Evolutionary conservation across 2,329 filamentous ascomycete genomes (phyloP).

Genomic region (Bipolaris zeicola): DNA sequence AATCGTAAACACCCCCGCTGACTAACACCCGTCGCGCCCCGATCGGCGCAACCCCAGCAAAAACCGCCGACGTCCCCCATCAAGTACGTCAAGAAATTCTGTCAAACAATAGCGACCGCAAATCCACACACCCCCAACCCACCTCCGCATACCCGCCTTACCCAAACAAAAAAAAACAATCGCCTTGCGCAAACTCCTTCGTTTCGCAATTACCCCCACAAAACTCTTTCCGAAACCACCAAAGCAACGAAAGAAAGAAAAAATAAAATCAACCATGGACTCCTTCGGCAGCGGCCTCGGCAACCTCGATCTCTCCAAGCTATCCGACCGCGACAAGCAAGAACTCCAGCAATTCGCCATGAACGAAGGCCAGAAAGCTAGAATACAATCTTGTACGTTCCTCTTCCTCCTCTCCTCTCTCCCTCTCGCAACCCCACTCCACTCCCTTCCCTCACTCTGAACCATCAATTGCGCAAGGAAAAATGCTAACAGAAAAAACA

Average conservation of each 20-base stretch:
- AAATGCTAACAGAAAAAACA: not conserved
- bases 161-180: not conserved
- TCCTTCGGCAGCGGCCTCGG: slow-evolving; percentile 49
- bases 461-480: not conserved
- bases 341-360: slow-evolving; percentile 86
- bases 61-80: slow-evolving; percentile 3
- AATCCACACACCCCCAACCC: too few relatives aligned
- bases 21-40: not conserved
- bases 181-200: not conserved
- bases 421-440: too few relatives aligned
- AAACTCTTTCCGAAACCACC: not conserved
- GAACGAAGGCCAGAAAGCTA: slow-evolving; percentile 85
- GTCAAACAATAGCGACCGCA: not conserved
- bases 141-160: too few relatives aligned
- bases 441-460: too few relatives aligned
- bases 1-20: not conserved
- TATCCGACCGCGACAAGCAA: slow-evolving; percentile 80
- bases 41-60: not conserved
- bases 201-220: slow-evolving; percentile 13
- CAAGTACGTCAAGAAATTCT: slow-evolving; percentile 9
- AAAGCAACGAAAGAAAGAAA: slow-evolving; percentile 7
- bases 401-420: not conserved
- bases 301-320: slow-evolving; percentile 71
- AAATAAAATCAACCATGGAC: slow-evolving; percentile 32
- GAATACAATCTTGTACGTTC: slow-evolving; percentile 59